A percentile compares a stretch with the other conserved stretches of the same genome.
Evolutionary conservation across 2,329 filamentous ascomycete genomes (phyloP).

Genomic region (Venturiaceae sp.): DNA sequence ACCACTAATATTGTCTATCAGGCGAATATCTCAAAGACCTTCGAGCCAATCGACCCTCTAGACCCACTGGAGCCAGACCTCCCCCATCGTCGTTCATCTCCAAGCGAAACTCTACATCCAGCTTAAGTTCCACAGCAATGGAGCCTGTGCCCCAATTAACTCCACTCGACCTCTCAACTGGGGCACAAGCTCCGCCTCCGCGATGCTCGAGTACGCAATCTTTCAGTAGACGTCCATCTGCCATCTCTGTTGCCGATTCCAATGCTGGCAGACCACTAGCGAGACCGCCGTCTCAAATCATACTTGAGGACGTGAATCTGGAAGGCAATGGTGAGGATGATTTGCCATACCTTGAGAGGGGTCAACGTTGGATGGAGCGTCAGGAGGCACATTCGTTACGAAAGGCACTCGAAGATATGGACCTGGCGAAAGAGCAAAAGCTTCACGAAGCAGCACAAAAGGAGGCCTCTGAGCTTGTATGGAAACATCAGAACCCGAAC

Average conservation of each 20-base stretch:
- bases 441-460: conserved; percentile 63
- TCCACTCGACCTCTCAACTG: conserved; percentile 16
- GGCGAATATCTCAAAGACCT: conserved; percentile 63
- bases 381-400: conserved; percentile 63
- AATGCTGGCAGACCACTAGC: conserved; percentile 23
- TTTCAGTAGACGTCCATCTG: conserved; percentile 21
- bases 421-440: conserved; percentile 52
- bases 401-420: conserved; percentile 65
- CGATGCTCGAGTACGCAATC: conserved; percentile 18
- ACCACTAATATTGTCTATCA: conserved; percentile 24
- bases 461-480: conserved; percentile 71
- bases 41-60: conserved; percentile 54
- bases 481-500: conserved; percentile 62
- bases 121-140: conserved; percentile 16
- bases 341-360: conserved; percentile 61
- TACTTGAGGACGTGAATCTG: not conserved
- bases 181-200: conserved; percentile 22
- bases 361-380: conserved; percentile 70
- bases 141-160: conserved; percentile 16
- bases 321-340: conserved; percentile 35
- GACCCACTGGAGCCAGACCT: conserved; percentile 64
- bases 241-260: conserved; percentile 15
- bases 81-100: conserved; percentile 40
- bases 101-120: conserved; percentile 13
- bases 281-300: conserved; percentile 16